Conservation (phyloP, 495 filamentous ascomycete genomes). For the Penicillium waksmanii region DNA sequence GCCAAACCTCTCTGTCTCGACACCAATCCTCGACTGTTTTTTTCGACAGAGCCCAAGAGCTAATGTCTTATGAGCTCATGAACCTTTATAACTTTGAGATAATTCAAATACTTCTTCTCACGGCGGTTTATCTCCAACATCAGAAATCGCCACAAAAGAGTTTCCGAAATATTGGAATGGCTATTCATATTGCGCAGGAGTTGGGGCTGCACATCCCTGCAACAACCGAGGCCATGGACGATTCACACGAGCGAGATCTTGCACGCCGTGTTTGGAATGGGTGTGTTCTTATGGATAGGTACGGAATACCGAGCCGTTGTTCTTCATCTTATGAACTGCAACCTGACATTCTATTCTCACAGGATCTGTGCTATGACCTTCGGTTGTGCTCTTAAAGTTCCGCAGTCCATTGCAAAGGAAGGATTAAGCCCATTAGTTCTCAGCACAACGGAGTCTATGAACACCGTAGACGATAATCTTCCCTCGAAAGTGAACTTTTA, state of each 20-base stretch:
- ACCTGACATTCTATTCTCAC: background rate
- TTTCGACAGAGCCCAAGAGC: slow-evolving; percentile 13
- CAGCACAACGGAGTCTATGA: background rate
- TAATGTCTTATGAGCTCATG: slow-evolving; percentile 23
- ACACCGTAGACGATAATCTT: background rate
- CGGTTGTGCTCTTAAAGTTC: slow-evolving; percentile 16
- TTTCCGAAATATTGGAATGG: slow-evolving; percentile 59
- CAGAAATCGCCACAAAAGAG: slow-evolving; percentile 21
- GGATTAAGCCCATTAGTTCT: slow-evolving; percentile 11
- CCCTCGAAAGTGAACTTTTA: slow-evolving; percentile 20
- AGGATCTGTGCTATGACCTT: slow-evolving; percentile 21
- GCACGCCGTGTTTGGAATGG: slow-evolving; percentile 27
- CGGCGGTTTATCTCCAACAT: slow-evolving; percentile 26
- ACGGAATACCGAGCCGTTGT: background rate
- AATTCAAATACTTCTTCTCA: slow-evolving; percentile 29
- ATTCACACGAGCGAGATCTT: slow-evolving; percentile 19
- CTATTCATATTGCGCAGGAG: slow-evolving; percentile 51
- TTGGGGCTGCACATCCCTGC: slow-evolving; percentile 67
- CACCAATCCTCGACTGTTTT: slow-evolving; percentile 16
- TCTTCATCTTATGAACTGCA: background rate
- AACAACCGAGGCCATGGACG: slow-evolving; percentile 21
- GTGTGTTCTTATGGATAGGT: slow-evolving; percentile 30
- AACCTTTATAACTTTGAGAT: slow-evolving; percentile 22
- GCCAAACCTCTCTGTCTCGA: slow-evolving; percentile 14
- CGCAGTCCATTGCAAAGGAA: slow-evolving; percentile 19